These are phyloP conservation scores for Melanogaster broomeanus DNA, from an alignment of 768 basidiomycete genomes.

Conservation along the genomic window DNA sequence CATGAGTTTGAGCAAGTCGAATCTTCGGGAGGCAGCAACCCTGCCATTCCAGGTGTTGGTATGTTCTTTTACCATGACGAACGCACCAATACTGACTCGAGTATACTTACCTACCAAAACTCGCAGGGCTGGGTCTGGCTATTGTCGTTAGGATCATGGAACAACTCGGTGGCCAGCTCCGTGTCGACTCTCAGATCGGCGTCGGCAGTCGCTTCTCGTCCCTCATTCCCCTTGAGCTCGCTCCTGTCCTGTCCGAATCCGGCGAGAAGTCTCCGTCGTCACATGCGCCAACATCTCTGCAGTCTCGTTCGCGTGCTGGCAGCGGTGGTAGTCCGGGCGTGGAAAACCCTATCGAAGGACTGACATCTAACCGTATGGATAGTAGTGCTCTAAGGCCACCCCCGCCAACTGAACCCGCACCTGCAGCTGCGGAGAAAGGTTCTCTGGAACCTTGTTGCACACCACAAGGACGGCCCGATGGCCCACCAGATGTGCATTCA, in stretches of 20 bases:
- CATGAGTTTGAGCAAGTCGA: slow-evolving; percentile 81
- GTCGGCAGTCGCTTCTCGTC: slow-evolving; percentile 75
- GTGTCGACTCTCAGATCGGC: slow-evolving; percentile 70
- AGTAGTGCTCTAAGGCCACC: not conserved
- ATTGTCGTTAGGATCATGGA: slow-evolving; percentile 81
- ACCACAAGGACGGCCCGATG: not conserved
- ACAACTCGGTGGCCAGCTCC: slow-evolving; percentile 76
- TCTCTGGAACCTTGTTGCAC: not conserved
- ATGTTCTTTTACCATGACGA: slow-evolving; percentile 6
- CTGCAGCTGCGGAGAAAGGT: not conserved
- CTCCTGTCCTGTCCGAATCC: slow-evolving; percentile 19
- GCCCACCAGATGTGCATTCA: not conserved
- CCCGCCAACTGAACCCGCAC: not conserved
- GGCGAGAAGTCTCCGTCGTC: not conserved
- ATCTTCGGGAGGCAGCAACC: slow-evolving; percentile 41
- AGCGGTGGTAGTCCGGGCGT: slow-evolving; percentile 35
- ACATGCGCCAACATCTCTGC: not conserved
- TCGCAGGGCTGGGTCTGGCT: slow-evolving; percentile 68
- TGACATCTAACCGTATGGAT: slow-evolving; percentile 41
- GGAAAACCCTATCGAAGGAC: slow-evolving; percentile 49
- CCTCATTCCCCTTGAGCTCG: slow-evolving; percentile 61
- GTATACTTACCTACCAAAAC: no score
- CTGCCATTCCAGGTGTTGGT: slow-evolving; percentile 50
- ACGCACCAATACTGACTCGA: no score
- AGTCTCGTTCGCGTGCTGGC: not conserved